Conservation (phyloP, 2,329 filamentous ascomycete genomes). For the Ascochyta fabae region DNA sequence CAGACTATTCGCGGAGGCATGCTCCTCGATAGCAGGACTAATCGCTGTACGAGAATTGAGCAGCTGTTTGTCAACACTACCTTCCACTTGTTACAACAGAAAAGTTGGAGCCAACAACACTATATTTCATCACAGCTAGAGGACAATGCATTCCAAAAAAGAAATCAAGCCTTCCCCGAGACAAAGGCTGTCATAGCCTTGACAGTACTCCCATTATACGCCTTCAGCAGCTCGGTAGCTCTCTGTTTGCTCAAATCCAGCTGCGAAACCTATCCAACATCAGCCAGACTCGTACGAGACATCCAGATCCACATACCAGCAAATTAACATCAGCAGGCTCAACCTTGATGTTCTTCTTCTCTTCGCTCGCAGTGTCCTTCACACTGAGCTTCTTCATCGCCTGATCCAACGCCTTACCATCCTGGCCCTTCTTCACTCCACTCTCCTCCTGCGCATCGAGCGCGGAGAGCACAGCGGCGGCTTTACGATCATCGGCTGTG, state of each 20-base stretch:
- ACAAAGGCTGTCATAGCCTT: constrained; percentile 70
- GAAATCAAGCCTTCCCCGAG: not conserved
- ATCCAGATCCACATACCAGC: constrained; percentile 59
- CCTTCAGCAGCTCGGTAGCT: constrained; percentile 76
- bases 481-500: constrained; percentile 79
- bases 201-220: constrained; percentile 72
- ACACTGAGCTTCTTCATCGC: constrained; percentile 70
- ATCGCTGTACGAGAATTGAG: no score
- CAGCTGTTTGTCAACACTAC: no score
- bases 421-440: constrained; percentile 64
- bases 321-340: constrained; percentile 74
- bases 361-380: constrained; percentile 54
- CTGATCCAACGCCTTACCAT: constrained; percentile 72
- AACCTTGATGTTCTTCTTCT: constrained; percentile 69
- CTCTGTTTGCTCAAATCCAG: constrained; percentile 74
- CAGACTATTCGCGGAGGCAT: no score
- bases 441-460: constrained; percentile 65
- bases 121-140: no score
- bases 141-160: no score
- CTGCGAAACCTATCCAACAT: constrained; percentile 61
- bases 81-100: no score
- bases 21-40: no score
- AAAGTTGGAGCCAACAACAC: no score
- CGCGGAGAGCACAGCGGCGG: constrained; percentile 73
- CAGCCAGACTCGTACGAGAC: not conserved